Evolutionary conservation across 257 asterid genomes (phyloP), one percentile per base, ranked within the genome.

Genomic region (Schizonepeta tenuifolia): DNA sequence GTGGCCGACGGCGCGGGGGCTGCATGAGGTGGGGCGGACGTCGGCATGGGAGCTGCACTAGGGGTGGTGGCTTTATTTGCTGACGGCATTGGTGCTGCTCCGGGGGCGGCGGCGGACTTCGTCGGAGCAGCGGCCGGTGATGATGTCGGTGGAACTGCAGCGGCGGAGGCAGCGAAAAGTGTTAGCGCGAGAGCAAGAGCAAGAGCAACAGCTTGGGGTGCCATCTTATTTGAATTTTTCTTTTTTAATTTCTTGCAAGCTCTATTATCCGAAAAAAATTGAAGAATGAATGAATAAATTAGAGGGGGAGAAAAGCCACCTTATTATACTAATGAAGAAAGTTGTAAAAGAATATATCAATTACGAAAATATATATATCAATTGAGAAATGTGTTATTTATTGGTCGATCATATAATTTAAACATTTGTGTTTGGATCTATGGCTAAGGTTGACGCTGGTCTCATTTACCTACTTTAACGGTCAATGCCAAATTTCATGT

Each of bases 81-180:
- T 5, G 64, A n/a, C 28, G 79, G 67, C 58, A 63, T 22, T 4
- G 72, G 49, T 5, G 67, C 51, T 26, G 24, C 33, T 5, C 12
- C 63, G 21, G 72, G 40, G 59, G 77, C 6, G 40, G 76, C 17
- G 18, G 79, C 40, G 9, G 69, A 8, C 15, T 51, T 72, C 4
- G 77, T 5, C 0, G 75, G 77, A 1, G 88, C 17, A 22, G 79
- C 46, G 4, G 33, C 4, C 1, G 85, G 86, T 5, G 89, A 70
- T 3, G 78, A 17, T 0, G 89, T 41, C 0, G 93, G 90, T 86
- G 11, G 90, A 75, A 69, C 86, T 64, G 82, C 75, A 12, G 87
- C 89, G 8, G 73, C 76, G 15, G 82, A 33, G 57, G 80, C 92
- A 28, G 85, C 87, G 36, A 89, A 58, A 36, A 85, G 2, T 18